These are phyloP conservation scores for Saturnispora galanensis DNA, from an alignment of 805 yeast genomes.

Conservation along the genomic window DNA sequence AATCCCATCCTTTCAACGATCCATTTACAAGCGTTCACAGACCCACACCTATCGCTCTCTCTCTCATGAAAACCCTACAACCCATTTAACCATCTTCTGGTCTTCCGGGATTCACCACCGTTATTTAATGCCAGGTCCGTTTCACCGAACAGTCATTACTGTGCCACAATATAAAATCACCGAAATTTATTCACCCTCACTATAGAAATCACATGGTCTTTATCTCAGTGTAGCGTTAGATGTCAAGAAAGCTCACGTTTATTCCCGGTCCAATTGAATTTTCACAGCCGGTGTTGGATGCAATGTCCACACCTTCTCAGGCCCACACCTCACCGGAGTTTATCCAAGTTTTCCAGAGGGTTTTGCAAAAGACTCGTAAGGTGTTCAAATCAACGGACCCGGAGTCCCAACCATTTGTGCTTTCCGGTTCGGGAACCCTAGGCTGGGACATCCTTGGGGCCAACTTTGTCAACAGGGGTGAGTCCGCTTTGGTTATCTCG, in stretches of 20 bases:
- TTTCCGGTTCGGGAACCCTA: slow-evolving; percentile 87
- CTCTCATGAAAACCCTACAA: no score
- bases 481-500: slow-evolving; percentile 68
- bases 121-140: no score
- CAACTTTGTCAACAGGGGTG: slow-evolving; percentile 57
- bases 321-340: slow-evolving; percentile 90
- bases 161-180: no score
- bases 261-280: slow-evolving; percentile 37
- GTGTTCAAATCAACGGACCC: slow-evolving; percentile 61
- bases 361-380: slow-evolving; percentile 56
- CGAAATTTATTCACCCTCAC: no score
- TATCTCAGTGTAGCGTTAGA: background rate
- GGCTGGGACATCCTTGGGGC: slow-evolving; percentile 92
- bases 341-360: slow-evolving; percentile 59
- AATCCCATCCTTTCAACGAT: no score
- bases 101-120: no score
- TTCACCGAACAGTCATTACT: no score
- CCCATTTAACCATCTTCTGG: no score
- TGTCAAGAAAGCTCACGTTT: slow-evolving; percentile 25
- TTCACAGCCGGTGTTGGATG: slow-evolving; percentile 65
- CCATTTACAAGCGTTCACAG: no score
- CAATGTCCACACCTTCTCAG: slow-evolving; percentile 75
- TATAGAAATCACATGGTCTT: no score
- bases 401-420: slow-evolving; percentile 67
- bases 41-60: no score